Conservation (phyloP, 2,329 filamentous ascomycete species). For the Curvularia verruculosa region DNA sequence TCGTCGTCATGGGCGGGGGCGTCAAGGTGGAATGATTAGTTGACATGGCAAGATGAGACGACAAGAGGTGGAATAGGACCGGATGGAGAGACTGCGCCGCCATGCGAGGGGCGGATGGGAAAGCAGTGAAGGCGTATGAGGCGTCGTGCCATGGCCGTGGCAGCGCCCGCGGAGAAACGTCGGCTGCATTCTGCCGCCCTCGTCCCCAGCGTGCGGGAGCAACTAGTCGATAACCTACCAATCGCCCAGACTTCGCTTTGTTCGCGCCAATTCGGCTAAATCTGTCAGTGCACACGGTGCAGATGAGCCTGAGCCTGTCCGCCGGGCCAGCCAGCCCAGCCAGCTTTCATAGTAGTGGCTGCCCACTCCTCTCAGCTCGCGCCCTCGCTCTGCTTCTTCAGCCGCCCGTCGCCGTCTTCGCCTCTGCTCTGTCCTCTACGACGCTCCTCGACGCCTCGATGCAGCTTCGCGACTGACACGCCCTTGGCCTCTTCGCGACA, state of each 20-base stretch:
- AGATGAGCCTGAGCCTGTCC: conserved; percentile 12
- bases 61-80: no score
- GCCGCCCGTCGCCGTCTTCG: conserved; percentile 8
- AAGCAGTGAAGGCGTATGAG: neutral
- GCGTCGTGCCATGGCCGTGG: neutral
- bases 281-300: conserved; percentile 18
- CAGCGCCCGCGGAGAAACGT: conserved; percentile 11
- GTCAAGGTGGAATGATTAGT: neutral
- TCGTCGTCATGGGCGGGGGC: neutral
- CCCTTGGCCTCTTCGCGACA: neutral
- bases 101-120: no score
- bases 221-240: conserved; percentile 10
- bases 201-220: conserved; percentile 12
- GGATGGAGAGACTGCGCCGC: no score
- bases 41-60: neutral
- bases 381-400: conserved; percentile 9
- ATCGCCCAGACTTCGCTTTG: conserved; percentile 14
- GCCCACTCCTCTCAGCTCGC: conserved; percentile 11
- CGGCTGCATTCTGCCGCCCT: conserved; percentile 12
- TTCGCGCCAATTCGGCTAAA: conserved; percentile 22
- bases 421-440: conserved; percentile 1
- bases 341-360: conserved; percentile 10
- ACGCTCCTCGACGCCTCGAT: neutral
- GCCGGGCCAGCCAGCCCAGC: conserved; percentile 18
- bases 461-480: neutral